These are phyloP conservation scores for Candida lessepsii DNA, from an alignment of 805 yeast species.

Conservation along the genomic window DNA sequence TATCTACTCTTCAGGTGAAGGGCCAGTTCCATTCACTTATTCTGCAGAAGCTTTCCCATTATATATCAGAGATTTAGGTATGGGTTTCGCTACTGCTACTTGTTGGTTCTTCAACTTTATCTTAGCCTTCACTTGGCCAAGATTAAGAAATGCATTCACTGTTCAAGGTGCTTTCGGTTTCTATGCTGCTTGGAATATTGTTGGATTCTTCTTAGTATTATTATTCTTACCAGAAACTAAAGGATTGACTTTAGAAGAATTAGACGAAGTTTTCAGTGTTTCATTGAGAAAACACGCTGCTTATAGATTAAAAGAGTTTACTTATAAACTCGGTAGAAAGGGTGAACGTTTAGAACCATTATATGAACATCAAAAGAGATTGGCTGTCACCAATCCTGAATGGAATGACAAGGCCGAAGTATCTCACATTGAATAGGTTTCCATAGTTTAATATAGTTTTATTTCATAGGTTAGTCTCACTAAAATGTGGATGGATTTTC, in stretches of 20 bases:
- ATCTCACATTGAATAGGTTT: slow-evolving; percentile 46
- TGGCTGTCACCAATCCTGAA: slow-evolving; percentile 58
- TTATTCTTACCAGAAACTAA: slow-evolving; percentile 70
- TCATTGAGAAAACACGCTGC: slow-evolving; percentile 53
- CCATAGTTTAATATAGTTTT: not conserved
- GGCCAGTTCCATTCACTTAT: slow-evolving; percentile 87
- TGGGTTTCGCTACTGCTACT: slow-evolving; percentile 75
- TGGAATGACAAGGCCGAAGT: slow-evolving; percentile 64
- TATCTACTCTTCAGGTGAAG: slow-evolving; percentile 81
- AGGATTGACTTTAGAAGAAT: slow-evolving; percentile 69
- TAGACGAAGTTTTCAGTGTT: slow-evolving; percentile 69
- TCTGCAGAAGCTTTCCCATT: slow-evolving; percentile 81
- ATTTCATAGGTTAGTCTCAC: too few species aligned
- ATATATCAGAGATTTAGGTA: slow-evolving; percentile 75
- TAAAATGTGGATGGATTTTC: not conserved
- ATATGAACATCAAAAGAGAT: slow-evolving; percentile 46
- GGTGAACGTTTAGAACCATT: slow-evolving; percentile 50
- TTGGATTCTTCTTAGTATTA: slow-evolving; percentile 67
- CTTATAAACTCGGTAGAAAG: slow-evolving; percentile 42
- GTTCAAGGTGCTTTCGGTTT: slow-evolving; percentile 87
- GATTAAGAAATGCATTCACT: slow-evolving; percentile 61
- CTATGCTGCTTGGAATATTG: slow-evolving; percentile 81
- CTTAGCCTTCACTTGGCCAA: slow-evolving; percentile 77
- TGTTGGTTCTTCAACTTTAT: slow-evolving; percentile 74
- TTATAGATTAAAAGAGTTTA: slow-evolving; percentile 32